These are phyloP conservation scores for Prunella vulgaris DNA, from an alignment of 257 asterid genomes.

Conservation along the genomic window DNA sequence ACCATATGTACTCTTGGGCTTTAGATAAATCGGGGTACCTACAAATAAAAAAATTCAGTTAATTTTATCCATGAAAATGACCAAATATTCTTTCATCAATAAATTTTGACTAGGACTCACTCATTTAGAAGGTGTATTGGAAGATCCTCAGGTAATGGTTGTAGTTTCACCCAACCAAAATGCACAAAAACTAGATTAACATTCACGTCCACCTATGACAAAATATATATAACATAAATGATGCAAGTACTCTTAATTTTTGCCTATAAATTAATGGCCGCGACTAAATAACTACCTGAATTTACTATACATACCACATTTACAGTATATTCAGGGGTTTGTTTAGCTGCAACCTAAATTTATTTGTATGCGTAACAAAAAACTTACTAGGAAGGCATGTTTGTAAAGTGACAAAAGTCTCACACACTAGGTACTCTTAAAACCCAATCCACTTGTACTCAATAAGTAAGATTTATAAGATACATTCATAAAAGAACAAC, in stretches of 20 bases:
- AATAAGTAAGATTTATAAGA: slow-evolving; percentile 46
- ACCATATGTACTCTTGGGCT: slow-evolving; percentile 59
- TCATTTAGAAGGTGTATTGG: slow-evolving; percentile 41
- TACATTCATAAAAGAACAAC: not conserved
- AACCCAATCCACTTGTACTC: slow-evolving; percentile 52
- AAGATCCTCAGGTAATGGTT: slow-evolving; percentile 46
- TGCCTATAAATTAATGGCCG: too few species aligned
- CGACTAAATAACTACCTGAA: too few species aligned
- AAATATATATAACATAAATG: not conserved
- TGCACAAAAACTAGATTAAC: slow-evolving; percentile 55
- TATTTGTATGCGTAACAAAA: not conserved
- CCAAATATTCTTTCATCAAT: not conserved
- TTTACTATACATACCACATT: too few species aligned
- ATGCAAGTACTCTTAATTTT: not conserved
- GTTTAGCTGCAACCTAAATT: not conserved
- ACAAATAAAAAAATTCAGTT: not conserved
- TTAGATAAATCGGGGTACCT: slow-evolving; percentile 49
- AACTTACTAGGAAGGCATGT: slow-evolving; percentile 63
- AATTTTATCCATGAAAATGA: not conserved
- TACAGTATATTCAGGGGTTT: too few species aligned
- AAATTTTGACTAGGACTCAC: slow-evolving; percentile 29
- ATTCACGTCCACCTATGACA: slow-evolving; percentile 57
- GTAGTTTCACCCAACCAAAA: slow-evolving; percentile 67
- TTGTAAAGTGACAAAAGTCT: slow-evolving; percentile 57
- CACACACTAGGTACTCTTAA: slow-evolving; percentile 73